phyloP scores from a whole-genome alignment of 108 stramenopile genomes.

The Conticribra weissflogii region DNA sequence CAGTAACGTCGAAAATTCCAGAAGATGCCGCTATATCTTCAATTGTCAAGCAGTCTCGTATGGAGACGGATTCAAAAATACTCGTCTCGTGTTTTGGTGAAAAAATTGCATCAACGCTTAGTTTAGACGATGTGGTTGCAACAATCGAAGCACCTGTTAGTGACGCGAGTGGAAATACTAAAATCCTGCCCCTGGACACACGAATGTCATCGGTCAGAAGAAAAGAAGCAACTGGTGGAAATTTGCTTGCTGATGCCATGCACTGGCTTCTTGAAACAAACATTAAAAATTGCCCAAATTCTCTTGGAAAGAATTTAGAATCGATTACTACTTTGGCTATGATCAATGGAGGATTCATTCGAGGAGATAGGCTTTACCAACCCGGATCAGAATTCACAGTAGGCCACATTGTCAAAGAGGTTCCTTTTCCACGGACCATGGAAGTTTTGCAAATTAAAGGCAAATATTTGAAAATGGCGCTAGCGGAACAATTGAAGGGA shows the following conservation, averaged over 20 bases:
- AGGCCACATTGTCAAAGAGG: conserved; percentile 38
- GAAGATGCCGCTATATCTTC: conserved; percentile 21
- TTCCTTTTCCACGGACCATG: conserved; percentile 43
- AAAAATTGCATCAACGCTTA: conserved; percentile 23
- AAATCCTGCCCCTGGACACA: conserved; percentile 33
- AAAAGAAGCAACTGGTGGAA: conserved; percentile 42
- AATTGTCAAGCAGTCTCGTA: conserved; percentile 29
- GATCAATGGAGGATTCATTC: conserved; percentile 54
- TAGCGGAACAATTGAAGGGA: conserved; percentile 37
- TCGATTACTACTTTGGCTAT: conserved; percentile 37
- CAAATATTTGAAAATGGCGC: conserved; percentile 22
- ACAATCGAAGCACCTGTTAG: conserved; percentile 7
- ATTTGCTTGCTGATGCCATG: conserved; percentile 48
- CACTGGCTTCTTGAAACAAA: conserved; percentile 33
- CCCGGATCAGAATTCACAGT: conserved; percentile 40
- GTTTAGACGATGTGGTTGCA: conserved; percentile 40
- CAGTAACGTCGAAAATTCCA: conserved; percentile 10
- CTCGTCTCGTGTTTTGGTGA: conserved; percentile 28
- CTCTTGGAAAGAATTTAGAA: neutral
- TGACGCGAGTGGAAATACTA: neutral
- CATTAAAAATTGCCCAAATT: neutral
- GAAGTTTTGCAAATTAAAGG: conserved; percentile 34
- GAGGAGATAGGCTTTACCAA: conserved; percentile 44
- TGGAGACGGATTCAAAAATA: conserved; percentile 24
- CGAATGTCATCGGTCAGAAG: conserved; percentile 48